phyloP scores from a whole-genome alignment of 2,329 filamentous ascomycete species.

The Paraconiothyrium sp. region DNA sequence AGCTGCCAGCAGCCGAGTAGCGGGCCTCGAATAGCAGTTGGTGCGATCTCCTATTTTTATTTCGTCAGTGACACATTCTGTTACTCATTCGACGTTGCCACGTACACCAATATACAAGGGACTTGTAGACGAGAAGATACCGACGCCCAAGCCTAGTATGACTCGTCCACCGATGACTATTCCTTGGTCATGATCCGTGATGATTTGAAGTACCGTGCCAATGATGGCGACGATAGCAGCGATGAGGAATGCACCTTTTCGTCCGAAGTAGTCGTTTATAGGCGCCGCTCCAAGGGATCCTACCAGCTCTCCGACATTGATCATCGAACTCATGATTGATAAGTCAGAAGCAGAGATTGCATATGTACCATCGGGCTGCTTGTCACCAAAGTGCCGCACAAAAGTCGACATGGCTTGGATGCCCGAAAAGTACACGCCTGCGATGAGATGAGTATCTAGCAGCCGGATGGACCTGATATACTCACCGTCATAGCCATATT shows the following conservation, averaged over 20 bases:
- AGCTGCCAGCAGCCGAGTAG: slow-evolving; percentile 54
- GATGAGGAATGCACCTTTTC: slow-evolving; percentile 63
- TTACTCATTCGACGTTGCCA: neutral
- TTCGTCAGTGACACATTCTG: neutral
- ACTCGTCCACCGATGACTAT: slow-evolving; percentile 56
- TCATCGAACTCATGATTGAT: slow-evolving; percentile 51
- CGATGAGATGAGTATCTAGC: too few species aligned
- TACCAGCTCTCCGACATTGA: slow-evolving; percentile 53
- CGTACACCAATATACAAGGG: slow-evolving; percentile 53
- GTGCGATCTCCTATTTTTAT: slow-evolving; percentile 42
- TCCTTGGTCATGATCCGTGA: slow-evolving; percentile 53
- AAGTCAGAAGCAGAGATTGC: slow-evolving; percentile 35
- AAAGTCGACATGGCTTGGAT: slow-evolving; percentile 48
- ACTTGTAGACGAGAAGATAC: slow-evolving; percentile 50
- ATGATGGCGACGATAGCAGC: slow-evolving; percentile 65
- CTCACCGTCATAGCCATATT: slow-evolving; percentile 48
- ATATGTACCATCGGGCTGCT: slow-evolving; percentile 37
- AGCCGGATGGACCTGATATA: neutral
- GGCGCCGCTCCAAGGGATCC: slow-evolving; percentile 50
- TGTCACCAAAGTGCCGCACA: slow-evolving; percentile 45
- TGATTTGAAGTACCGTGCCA: slow-evolving; percentile 65
- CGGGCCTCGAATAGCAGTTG: slow-evolving; percentile 49
- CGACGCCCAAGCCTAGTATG: slow-evolving; percentile 54
- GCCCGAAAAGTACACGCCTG: slow-evolving; percentile 50
- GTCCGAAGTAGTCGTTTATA: slow-evolving; percentile 62